A percentile compares a stretch with the other conserved stretches of the same genome.
phyloP scores from a whole-genome alignment of 2,329 filamentous ascomycete species.

The Claviceps fusiformis region DNA sequence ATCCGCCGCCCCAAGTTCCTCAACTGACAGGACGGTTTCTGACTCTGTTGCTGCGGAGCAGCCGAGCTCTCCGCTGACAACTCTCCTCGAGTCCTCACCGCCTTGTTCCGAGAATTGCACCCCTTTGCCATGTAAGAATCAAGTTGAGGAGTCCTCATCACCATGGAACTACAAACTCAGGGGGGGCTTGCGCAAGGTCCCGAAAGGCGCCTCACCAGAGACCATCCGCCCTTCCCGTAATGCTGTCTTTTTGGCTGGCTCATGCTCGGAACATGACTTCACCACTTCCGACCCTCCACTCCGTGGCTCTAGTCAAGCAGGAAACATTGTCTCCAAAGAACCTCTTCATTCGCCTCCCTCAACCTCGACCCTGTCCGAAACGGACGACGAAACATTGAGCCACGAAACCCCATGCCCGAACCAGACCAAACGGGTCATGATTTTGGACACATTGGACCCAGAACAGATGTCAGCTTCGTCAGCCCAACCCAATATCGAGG shows the following conservation, averaged over 20 bases:
- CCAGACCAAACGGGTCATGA: not conserved
- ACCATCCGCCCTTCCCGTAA: not conserved
- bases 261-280: not conserved
- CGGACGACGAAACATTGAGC: slow-evolving; percentile 41
- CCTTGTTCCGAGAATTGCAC: slow-evolving; percentile 4
- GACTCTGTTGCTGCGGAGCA: slow-evolving; percentile 28
- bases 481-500: slow-evolving; percentile 35
- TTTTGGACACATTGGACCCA: slow-evolving; percentile 13
- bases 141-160: slow-evolving; percentile 15
- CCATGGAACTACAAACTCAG: slow-evolving; percentile 41
- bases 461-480: slow-evolving; percentile 29
- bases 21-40: slow-evolving; percentile 22
- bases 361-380: slow-evolving; percentile 34
- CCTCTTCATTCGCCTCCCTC: slow-evolving; percentile 17
- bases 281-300: not conserved
- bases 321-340: slow-evolving; percentile 11
- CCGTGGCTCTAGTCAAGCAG: not conserved
- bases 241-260: not conserved
- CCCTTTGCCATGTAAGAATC: slow-evolving; percentile 9
- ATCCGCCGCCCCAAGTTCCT: slow-evolving; percentile 31
- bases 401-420: not conserved
- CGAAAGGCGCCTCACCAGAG: slow-evolving; percentile 7
- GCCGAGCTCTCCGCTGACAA: slow-evolving; percentile 35
- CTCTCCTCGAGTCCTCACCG: slow-evolving; percentile 25
- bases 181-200: slow-evolving; percentile 41